These are phyloP conservation scores for Ogataea polymorpha DNA, from an alignment of 805 yeast genomes.

Conservation along the genomic window DNA sequence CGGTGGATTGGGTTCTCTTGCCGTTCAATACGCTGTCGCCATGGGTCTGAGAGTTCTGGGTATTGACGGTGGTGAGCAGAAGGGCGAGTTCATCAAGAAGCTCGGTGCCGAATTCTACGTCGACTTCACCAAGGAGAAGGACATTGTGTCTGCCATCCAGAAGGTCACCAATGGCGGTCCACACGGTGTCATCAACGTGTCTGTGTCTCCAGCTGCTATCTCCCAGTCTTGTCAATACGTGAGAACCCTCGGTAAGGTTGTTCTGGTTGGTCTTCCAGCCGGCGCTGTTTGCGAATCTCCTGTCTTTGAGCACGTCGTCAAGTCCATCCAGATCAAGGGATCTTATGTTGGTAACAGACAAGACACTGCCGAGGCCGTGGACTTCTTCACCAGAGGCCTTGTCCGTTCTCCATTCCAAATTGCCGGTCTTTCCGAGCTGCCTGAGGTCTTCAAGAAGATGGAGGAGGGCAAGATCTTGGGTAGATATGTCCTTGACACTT, in stretches of 20 bases:
- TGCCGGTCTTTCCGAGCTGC: constrained; percentile 71
- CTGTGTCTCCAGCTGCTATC: constrained; percentile 51
- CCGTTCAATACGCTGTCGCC: constrained; percentile 72
- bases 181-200: constrained; percentile 68
- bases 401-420: constrained; percentile 65
- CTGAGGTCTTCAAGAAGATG: constrained; percentile 71
- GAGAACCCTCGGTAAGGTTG: constrained; percentile 59
- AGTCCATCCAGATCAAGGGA: constrained; percentile 69
- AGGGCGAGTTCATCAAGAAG: constrained; percentile 47
- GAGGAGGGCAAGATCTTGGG: constrained; percentile 82
- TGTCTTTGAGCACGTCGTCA: constrained; percentile 72
- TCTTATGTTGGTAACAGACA: constrained; percentile 89
- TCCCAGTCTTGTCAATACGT: constrained; percentile 56
- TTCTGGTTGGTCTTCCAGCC: constrained; percentile 71
- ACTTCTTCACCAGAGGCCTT: constrained; percentile 65
- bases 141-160: constrained; percentile 39
- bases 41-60: constrained; percentile 71
- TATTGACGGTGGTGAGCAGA: constrained; percentile 73
- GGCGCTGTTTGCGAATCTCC: constrained; percentile 68
- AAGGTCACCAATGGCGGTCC: constrained; percentile 50
- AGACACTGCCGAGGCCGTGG: constrained; percentile 76
- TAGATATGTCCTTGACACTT: constrained; percentile 82
- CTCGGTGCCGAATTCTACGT: constrained; percentile 65
- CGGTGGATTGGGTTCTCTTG: constrained; percentile 78
- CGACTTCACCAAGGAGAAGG: constrained; percentile 47